phyloP scores from a whole-genome alignment of 208 protist genomes.

The Acanthamoeba triangularis region DNA sequence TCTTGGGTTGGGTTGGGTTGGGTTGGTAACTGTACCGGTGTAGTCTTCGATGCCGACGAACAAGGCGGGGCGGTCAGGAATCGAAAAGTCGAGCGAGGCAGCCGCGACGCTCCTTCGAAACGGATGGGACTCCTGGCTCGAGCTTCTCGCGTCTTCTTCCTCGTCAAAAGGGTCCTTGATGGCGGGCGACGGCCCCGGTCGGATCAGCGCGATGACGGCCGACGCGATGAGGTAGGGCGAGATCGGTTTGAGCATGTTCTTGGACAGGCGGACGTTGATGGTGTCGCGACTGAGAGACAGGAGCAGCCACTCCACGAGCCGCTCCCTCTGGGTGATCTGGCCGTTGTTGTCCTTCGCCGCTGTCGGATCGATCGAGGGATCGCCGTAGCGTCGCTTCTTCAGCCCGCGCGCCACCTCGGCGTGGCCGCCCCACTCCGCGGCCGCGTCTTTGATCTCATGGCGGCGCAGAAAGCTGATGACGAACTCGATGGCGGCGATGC shows the following conservation, averaged over 20 bases:
- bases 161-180: not conserved
- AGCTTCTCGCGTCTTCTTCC: too few relatives aligned
- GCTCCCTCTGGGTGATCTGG: slow-evolving; percentile 17
- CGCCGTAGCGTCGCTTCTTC: not conserved
- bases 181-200: not conserved
- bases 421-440: not conserved
- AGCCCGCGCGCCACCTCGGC: not conserved
- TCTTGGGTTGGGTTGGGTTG: not conserved
- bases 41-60: not conserved
- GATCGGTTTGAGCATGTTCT: slow-evolving; percentile 49
- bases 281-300: slow-evolving; percentile 6
- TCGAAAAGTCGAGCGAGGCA: not conserved
- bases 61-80: not conserved
- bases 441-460: slow-evolving; percentile 56
- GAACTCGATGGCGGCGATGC: slow-evolving; percentile 50
- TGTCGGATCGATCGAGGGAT: not conserved
- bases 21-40: not conserved
- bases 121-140: not conserved
- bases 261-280: slow-evolving; percentile 18
- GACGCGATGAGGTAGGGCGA: slow-evolving; percentile 34
- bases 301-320: slow-evolving; percentile 35
- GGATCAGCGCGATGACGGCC: not conserved
- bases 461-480: slow-evolving; percentile 30
- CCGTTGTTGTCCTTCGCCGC: not conserved
- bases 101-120: not conserved